Evolutionary conservation across 2,329 filamentous ascomycete genomes (phyloP).

Genomic region (Aspergillus sp.): DNA sequence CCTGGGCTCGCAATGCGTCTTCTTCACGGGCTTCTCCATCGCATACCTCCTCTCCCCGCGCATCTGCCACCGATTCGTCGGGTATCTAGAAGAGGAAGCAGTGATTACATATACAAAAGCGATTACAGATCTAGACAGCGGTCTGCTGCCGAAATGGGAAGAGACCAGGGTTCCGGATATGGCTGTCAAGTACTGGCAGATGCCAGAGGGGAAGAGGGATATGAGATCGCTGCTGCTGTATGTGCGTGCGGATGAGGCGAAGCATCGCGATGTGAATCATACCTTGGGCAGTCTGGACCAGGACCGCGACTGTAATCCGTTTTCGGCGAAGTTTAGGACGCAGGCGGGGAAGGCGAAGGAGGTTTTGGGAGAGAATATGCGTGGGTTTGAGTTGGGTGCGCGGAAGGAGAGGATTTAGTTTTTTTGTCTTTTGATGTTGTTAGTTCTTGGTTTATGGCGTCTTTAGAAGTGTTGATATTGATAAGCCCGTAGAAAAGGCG

Average conservation of each 20-base stretch:
- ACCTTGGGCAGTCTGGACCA: constrained; percentile 87
- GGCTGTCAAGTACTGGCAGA: constrained; percentile 88
- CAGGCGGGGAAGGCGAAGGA: no score
- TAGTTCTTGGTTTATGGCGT: no score
- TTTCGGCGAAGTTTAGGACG: constrained; percentile 64
- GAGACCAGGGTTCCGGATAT: constrained; percentile 81
- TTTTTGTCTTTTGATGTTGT: no score
- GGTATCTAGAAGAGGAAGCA: constrained; percentile 95
- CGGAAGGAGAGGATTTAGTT: no score
- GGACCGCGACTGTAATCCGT: constrained; percentile 86
- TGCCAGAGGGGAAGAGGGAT: constrained; percentile 77
- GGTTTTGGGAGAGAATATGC: no score
- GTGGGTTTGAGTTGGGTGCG: no score
- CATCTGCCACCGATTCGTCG: constrained; percentile 92
- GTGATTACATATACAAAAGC: constrained; percentile 92
- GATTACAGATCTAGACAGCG: constrained; percentile 80
- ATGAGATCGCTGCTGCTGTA: constrained; percentile 89
- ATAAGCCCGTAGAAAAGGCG: no score
- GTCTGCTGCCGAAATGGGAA: constrained; percentile 79
- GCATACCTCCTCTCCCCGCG: constrained; percentile 82
- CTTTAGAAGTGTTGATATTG: no score
- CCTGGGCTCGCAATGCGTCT: constrained; percentile 88
- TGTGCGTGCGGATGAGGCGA: constrained; percentile 82
- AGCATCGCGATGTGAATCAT: constrained; percentile 93
- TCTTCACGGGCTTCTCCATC: constrained; percentile 92